Conservation (phyloP, 2,329 filamentous ascomycete species). For the Capronia epimyces region DNA sequence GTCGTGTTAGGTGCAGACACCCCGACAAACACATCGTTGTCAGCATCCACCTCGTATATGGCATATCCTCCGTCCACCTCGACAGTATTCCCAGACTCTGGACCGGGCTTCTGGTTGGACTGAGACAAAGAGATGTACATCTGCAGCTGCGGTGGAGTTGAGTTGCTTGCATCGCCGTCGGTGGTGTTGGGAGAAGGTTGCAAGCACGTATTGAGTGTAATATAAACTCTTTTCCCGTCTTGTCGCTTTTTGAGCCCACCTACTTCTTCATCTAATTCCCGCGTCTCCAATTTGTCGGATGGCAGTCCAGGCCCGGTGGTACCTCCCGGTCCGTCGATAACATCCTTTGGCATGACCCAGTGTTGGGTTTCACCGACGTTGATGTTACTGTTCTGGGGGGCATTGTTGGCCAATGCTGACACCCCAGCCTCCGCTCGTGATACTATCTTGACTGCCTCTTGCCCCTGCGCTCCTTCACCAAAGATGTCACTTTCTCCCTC, state of each 20-base stretch:
- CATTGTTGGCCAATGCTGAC: conserved; percentile 59
- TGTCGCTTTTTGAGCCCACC: conserved; percentile 23
- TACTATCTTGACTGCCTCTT: conserved; percentile 45
- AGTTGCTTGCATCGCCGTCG: conserved; percentile 39
- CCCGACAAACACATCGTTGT: conserved; percentile 67
- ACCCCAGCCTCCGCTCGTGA: conserved; percentile 51
- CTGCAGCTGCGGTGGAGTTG: conserved; percentile 63
- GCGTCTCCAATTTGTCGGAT: conserved; percentile 27
- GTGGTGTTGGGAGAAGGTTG: conserved; percentile 60
- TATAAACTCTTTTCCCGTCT: conserved; percentile 50
- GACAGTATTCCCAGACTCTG: conserved; percentile 44
- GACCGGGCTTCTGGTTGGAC: conserved; percentile 62
- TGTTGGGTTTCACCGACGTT: conserved; percentile 56
- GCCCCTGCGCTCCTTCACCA: conserved; percentile 31
- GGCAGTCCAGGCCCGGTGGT: conserved; percentile 35
- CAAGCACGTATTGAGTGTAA: conserved; percentile 80
- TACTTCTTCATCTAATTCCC: conserved; percentile 20
- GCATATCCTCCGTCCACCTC: conserved; percentile 65
- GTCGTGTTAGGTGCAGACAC: conserved; percentile 65
- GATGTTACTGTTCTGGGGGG: conserved; percentile 55
- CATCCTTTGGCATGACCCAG: conserved; percentile 58
- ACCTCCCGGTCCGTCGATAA: conserved; percentile 46
- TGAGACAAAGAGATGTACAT: conserved; percentile 68
- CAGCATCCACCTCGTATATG: conserved; percentile 57
- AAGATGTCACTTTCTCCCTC: conserved; percentile 32